Base-by-base conservation (phyloP, 495 filamentous ascomycete genomes). In the Jackrogersella minutella region DNA sequence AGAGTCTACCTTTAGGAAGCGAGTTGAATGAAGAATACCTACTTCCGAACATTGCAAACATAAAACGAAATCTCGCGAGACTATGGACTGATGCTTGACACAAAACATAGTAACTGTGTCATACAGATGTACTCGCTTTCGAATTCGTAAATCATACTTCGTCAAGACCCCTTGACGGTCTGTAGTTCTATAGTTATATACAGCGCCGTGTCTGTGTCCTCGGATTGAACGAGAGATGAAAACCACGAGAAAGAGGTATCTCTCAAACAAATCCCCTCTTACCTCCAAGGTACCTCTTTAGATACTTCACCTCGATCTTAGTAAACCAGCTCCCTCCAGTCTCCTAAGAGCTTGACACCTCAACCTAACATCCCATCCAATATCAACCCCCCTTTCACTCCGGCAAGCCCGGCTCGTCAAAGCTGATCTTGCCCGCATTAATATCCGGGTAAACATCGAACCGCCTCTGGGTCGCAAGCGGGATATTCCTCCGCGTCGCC, bases 371-470 rank as follows among this genome's bases (percentile, higher is more conserved):
- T 31, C 7, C 22, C n/a, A n/a, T n/a, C n/a, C n/a, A n/a, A n/a
- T 41, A 19, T 0, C 8, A 9, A 10, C 16, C 7, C 3, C 24
- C 28, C 8, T 17, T 17, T 56, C 21, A 66, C 63, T 55, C 55
- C 0, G 55, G 55, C 56, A 36, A 17, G 10, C 58, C 22, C 39
- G 65, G 65, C 62, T 73, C 70, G n/a, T 74, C 69, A 39, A 71
- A 72, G 14, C 58, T 53, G 13, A 79, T 73, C 55, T 71, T 58
- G 16, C 69, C 85, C 69, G 80, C 69, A 64, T 87, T 91, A 24
- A 99, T 87, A 85, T 99, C 94, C 11, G 91, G 90, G 78, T 99
- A 99, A 21, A 99, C 87, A 79, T 99, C 95, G 77, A 96, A 98
- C 67, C 96, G 81, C 63, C 94, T 84, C 87, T 99, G 96, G 24